Evolutionary conservation across 805 yeast genomes (phyloP), one percentile per base, ranked within the genome.

Genomic region (Cyberlindnera mycetangii): DNA sequence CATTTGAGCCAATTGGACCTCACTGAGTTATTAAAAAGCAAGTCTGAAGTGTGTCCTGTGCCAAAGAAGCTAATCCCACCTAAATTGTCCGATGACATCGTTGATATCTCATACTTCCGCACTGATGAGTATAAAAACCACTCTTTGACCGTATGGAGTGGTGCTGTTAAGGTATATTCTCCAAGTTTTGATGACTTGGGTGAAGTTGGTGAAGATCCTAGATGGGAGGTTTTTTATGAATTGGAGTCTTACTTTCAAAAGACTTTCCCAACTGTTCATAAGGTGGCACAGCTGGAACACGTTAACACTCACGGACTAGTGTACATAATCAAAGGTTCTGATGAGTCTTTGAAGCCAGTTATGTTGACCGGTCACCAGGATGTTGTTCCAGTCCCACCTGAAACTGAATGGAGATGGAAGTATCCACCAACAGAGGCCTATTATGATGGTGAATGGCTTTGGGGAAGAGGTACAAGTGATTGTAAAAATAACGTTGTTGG

Each of bases 311-410:
- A 48, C 18, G 51, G 48, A 1, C 25, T 48, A 28, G 48, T 48
- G 6, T 48, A 44, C 42, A 33, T 28, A 18, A 37, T 47, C 33
- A 31, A 43, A 36, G 96, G 96, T 11, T 59, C 75, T 4, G 59
- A 76, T 33, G 24, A 55, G 6, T 48, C 60, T 2, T 64, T 81
- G 51, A 81, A 83, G 59, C 96, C 96, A 11, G 53, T 82, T 15
- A 52, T 88, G 63, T 66, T 86, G 35, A 76, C 85, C 62, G 92
- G 93, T 5, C 96, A 88, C 61, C 88, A 82, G 59, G 96, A 88
- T 58, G 88, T 83, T 1, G 96, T 88, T 14, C 95, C 96, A 0
- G 83, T 85, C 6, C 84, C 79, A 55, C 59, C 61, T n/a, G 76
- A 71, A 19, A 78, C 89, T 0, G 62, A 69, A 34, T 67, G 64